Evolutionary conservation across 306 rosid species (phyloP), one percentile per base, ranked within the genome.

Genomic region (Ammopiptanthus mongolicus): DNA sequence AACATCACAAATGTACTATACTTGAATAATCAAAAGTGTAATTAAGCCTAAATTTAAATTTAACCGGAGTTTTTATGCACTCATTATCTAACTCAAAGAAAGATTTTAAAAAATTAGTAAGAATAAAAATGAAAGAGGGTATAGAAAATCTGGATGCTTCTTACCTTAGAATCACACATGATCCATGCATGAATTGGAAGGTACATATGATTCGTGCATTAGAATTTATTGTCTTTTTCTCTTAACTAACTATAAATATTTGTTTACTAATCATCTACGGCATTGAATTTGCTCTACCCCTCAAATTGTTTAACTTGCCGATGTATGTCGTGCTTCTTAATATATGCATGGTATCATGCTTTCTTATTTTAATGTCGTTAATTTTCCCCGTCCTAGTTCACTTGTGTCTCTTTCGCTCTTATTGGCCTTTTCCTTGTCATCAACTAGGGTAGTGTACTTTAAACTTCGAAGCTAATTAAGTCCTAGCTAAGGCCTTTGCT

Each of bases 381-480:
- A 37, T 42, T 51, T 75, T 59, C 25, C 12, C 74, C 57, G 21
- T 3, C 2, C 14, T 15, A 37, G 33, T 11, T 53, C 65, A 17
- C 41, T 57, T 34, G 10, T 75, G 37, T 66, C 57, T 36, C 34
- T 61, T 6, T 70, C 65, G n/a, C 3, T 21, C 28, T n/a, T 73
- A 11, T 9, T 2, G 33, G 17, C 0, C 7, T 51, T 37, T 60
- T 37, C 42, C 14, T 55, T 48, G 66, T 42, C 69, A 64, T 66
- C 14, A 66, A 46, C 31, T 19, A 3, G 22, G 74, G 57, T 13
- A 22, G 13, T 74, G 36, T 28, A 69, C 53, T 75, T 75, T 74
- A 76, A 65, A 64, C 75, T 62, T 70, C 46, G 57, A 65, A 58
- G 18, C 19, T 65, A 36, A n/a, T n/a, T n/a, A 50, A 65, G 63